phyloP scores from a whole-genome alignment of 148 eudicot genomes.

The Chenopodium suecicum region DNA sequence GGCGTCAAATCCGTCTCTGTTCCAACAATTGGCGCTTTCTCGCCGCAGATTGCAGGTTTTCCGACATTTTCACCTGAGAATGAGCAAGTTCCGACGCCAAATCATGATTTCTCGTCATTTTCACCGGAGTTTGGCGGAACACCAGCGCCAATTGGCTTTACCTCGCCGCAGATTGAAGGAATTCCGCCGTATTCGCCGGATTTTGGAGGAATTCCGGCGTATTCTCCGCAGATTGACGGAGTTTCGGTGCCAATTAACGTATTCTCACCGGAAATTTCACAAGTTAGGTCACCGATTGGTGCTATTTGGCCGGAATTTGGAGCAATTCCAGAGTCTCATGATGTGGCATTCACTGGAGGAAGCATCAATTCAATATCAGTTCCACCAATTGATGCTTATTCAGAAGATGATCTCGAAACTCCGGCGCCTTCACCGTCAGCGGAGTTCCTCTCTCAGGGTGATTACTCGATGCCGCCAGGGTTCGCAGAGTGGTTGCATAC shows the following conservation, averaged over 20 bases:
- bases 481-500: background rate
- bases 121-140: background rate
- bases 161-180: background rate
- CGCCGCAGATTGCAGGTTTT: background rate
- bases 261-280: background rate
- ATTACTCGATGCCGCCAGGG: background rate
- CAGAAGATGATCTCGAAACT: background rate
- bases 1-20: background rate
- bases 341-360: conserved; percentile 4
- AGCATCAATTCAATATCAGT: conserved; percentile 16
- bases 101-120: background rate
- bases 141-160: background rate
- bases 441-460: background rate
- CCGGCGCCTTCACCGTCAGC: conserved; percentile 7
- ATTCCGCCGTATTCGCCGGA: background rate
- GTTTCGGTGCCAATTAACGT: background rate
- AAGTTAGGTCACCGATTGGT: background rate
- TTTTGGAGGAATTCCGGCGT: background rate
- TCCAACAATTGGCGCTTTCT: background rate
- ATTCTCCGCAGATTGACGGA: background rate
- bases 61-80: background rate
- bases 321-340: conserved; percentile 10
- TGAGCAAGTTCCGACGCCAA: background rate
- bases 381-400: conserved; percentile 17
- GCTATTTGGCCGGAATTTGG: background rate